phyloP scores from a whole-genome alignment of 345 rosid genomes.

The Citrus medica region DNA sequence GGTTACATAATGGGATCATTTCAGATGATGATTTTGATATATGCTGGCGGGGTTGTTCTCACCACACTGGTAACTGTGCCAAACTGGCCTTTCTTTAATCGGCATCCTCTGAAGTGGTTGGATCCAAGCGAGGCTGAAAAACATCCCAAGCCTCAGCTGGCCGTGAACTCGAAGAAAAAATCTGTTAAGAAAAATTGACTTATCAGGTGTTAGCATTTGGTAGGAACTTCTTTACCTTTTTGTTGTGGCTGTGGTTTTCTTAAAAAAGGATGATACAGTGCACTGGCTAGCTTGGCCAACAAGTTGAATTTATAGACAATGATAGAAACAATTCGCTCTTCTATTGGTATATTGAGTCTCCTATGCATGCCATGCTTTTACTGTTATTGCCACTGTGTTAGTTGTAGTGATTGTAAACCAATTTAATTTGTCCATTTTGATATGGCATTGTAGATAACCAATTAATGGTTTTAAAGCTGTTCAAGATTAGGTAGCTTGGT shows the following conservation, averaged over 20 bases:
- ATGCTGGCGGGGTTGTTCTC: constrained; percentile 70
- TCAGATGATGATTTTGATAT: constrained; percentile 66
- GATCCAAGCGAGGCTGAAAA: constrained; percentile 78
- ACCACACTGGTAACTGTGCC: constrained; percentile 76
- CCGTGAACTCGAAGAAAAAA: constrained; percentile 57
- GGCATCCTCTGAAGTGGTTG: constrained; percentile 79
- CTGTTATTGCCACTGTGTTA: neutral
- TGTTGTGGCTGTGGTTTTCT: neutral
- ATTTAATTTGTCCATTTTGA: neutral
- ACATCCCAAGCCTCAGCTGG: constrained; percentile 66
- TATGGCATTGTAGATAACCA: neutral
- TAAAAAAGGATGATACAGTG: constrained; percentile 2
- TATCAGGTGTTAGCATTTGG: neutral
- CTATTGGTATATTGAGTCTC: neutral
- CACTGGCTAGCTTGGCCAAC: neutral
- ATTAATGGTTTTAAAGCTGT: neutral
- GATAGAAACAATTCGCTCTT: neutral
- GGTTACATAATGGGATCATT: constrained; percentile 69
- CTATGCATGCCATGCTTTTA: neutral
- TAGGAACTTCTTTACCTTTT: neutral
- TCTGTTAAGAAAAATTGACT: constrained; percentile 45
- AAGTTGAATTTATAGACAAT: neutral
- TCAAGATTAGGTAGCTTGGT: neutral
- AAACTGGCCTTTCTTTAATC: constrained; percentile 86
- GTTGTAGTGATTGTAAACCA: neutral